These are phyloP conservation scores for Solanum neorickii DNA, from an alignment of 257 asterid genomes.

Conservation along the genomic window DNA sequence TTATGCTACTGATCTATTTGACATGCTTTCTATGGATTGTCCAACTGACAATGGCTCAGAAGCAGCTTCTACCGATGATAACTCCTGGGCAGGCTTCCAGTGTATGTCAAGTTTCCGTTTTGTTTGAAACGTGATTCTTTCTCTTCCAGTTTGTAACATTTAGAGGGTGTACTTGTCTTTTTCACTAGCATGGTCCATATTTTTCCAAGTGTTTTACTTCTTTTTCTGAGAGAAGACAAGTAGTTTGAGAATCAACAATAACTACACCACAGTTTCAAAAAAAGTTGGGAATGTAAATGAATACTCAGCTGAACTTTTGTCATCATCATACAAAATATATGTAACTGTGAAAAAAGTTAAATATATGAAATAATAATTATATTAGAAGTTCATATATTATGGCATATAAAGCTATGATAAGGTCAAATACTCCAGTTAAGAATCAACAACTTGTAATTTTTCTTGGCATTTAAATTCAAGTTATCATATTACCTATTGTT, in stretches of 20 bases:
- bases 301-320: not conserved
- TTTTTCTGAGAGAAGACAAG: not conserved
- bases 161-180: not conserved
- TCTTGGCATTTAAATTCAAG: not conserved
- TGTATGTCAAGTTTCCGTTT: constrained; percentile 36
- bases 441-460: not conserved
- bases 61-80: constrained; percentile 56
- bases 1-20: constrained; percentile 85
- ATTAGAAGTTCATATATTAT: not conserved
- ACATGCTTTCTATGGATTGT: constrained; percentile 72
- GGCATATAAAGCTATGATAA: not conserved
- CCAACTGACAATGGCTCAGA: constrained; percentile 45
- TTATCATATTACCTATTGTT: not conserved
- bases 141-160: not conserved
- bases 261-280: not conserved
- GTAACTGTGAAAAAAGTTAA: not conserved
- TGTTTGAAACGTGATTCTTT: not conserved
- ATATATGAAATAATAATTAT: not conserved
- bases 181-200: not conserved
- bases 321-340: not conserved
- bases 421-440: not conserved
- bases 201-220: not conserved
- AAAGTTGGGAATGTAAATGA: not conserved
- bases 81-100: constrained; percentile 90
- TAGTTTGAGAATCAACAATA: not conserved